Percentiles rank a stretch among this genome's conserved stretches.
These are phyloP conservation scores for Penicillium taxi DNA, from an alignment of 495 filamentous ascomycete species.

Conservation along the genomic window DNA sequence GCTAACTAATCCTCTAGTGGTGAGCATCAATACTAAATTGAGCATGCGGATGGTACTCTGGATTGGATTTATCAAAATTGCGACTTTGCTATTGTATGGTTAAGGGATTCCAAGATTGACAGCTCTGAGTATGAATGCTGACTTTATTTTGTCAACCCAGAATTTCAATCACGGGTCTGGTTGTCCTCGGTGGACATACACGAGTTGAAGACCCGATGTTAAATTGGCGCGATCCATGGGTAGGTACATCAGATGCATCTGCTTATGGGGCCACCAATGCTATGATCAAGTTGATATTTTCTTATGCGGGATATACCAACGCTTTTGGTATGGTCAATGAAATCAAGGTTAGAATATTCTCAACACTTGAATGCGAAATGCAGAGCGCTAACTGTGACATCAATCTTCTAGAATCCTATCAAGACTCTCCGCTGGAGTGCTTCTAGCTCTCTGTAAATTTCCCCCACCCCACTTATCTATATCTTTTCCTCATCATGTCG, in stretches of 20 bases:
- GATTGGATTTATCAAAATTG: slow-evolving; percentile 48
- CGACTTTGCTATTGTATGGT: slow-evolving; percentile 47
- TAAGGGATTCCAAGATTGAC: slow-evolving; percentile 5
- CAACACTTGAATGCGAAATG: no score
- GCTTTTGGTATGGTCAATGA: slow-evolving; percentile 61
- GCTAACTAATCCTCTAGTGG: slow-evolving; percentile 20
- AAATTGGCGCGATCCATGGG: slow-evolving; percentile 54
- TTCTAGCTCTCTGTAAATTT: slow-evolving; percentile 42
- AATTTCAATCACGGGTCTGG: slow-evolving; percentile 51
- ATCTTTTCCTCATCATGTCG: no score
- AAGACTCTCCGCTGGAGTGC: slow-evolving; percentile 49
- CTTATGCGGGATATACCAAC: slow-evolving; percentile 54
- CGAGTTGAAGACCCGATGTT: slow-evolving; percentile 45
- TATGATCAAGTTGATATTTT: slow-evolving; percentile 54
- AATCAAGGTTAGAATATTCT: slow-evolving; percentile 47
- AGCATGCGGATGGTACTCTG: slow-evolving; percentile 48
- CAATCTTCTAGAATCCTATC: slow-evolving; percentile 41
- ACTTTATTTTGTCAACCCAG: slow-evolving; percentile 2
- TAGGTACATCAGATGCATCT: slow-evolving; percentile 38
- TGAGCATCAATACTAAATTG: slow-evolving; percentile 47
- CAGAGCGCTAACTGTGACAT: no score
- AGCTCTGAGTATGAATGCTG: slow-evolving; percentile 2
- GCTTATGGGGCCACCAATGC: slow-evolving; percentile 53
- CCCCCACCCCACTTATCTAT: no score
- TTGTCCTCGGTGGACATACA: slow-evolving; percentile 52